Evolutionary conservation across 179 eudicot genomes (phyloP), one percentile per base, ranked within the genome.

Genomic region (Corrigiola litoralis): DNA sequence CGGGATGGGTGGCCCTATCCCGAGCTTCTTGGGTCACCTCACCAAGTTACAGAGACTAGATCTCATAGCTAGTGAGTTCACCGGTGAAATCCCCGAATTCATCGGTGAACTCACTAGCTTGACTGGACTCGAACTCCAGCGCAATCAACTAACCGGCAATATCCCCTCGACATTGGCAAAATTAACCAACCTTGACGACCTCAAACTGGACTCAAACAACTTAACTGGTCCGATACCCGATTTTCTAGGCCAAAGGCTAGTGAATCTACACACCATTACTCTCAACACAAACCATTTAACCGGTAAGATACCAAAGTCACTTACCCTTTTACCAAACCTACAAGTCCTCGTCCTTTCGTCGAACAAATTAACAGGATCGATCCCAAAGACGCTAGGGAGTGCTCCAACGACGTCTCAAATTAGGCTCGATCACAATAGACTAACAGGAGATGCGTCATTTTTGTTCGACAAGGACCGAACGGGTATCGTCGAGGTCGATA

Each of bases 401-500:
- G 13, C 6, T 5, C 10, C 65, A 33, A 0, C 4, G 6, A 14
- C 27, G 8, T n/a, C n/a, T 72, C 1, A 4, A 12, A n/a, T n/a
- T n/a, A n/a, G n/a, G 0, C 61, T 65, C 2, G 9, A 34, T 5
- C 29, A 45, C 14, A 72, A 72, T 8, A 51, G 9, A 9, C 25
- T 72, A 0, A 50, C 37, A 0, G 75, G 75, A 10, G 66, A 58
- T 18, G 75, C 75, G 4, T 58, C 75, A 1, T 49, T 65, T 41
- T 65, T 72, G 58, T 65, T 72, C 14, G 66, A 66, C 7, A 72
- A 46, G 34, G 5, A 10, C 0, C 40, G 50, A 1, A 24, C 0
- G 3, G 29, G 4, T 13, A 18, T 63, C 1, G 0, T 25, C 0
- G 9, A 3, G 21, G 5, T 69, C 0, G n/a, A 25, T 0, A 32